Base-by-base conservation (phyloP, 1,139 yeast species). In the Pneumocystis canis region DNA sequence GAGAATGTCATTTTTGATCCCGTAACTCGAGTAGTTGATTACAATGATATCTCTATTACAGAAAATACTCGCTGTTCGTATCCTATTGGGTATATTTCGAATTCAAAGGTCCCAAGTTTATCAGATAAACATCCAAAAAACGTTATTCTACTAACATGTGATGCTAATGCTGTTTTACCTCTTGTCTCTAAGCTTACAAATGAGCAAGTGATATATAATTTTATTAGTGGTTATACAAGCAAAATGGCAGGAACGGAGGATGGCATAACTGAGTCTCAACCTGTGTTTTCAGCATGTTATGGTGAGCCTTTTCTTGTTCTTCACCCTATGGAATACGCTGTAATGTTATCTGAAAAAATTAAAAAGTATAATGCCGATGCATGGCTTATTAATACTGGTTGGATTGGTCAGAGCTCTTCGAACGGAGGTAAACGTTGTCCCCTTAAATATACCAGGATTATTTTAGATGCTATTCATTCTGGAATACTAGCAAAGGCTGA, bases 171-270 rank as follows among this genome's bases (percentile, higher is more conserved):
- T 79, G 97, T 90, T 60, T 82, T 92, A 71, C 98, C 98, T 65
- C 97, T 97, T 69, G 95, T 92, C 67, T 89, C 97, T 68, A 89
- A 85, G 78, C 83, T 92, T 76, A 82, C 95, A 65, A 89, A 89
- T 73, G 89, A 92, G 70, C 97, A 92, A 79, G 97, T 92, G 69
- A 92, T 92, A 97, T 92, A 92, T 82, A 97, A 92, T 79, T 92
- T 92, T 78, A 92, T 92, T 71, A 87, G 96, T 68, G 98, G 98
- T 74, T 92, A 92, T 83, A 92, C 98, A 68, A 90, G 97, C 66
- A 92, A 92, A 84, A 92, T 92, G 95, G 97, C 98, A 68, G 98
- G 98, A 77, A 92, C 98, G 65, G 98, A 92, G 79, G 95, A 89
- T 76, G 98, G 98, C 78, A 89, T 92, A 70, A 90, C 97, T 68